A percentile compares a stretch with the other conserved stretches of the same genome.
Evolutionary conservation across 768 basidiomycete genomes (phyloP).

Genomic region (Lactarius akahatsu): DNA sequence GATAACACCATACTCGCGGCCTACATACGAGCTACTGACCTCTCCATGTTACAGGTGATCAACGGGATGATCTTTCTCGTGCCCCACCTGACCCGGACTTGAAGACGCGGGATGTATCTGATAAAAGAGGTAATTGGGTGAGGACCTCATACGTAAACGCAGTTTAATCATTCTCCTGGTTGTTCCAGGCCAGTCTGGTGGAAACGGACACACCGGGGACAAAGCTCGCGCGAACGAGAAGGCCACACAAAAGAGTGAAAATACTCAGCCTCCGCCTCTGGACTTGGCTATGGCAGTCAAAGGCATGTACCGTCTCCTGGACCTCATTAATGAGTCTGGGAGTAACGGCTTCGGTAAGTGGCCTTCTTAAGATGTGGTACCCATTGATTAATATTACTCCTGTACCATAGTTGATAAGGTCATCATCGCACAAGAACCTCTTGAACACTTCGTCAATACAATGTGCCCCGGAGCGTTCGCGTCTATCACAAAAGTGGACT

Average conservation of each 20-base stretch:
- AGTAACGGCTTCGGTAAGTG: slow-evolving; percentile 49
- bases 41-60: neutral
- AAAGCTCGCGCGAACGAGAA: neutral
- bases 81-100: neutral
- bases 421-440: slow-evolving; percentile 52
- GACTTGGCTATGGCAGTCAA: neutral
- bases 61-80: neutral
- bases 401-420: slow-evolving; percentile 52
- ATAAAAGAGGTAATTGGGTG: neutral
- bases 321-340: slow-evolving; percentile 47
- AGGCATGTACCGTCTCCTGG: neutral
- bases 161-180: neutral
- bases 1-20: neutral
- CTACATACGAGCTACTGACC: neutral
- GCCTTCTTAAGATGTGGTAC: neutral
- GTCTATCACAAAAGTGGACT: slow-evolving; percentile 35
- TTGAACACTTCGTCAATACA: slow-evolving; percentile 48
- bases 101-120: neutral
- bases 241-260: neutral
- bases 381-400: neutral
- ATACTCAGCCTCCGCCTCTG: neutral
- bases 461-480: slow-evolving; percentile 49
- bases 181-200: neutral
- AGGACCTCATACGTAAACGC: neutral
- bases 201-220: neutral